Conservation (phyloP, 169 alveolate species). For the Plasmodium coatneyi region DNA sequence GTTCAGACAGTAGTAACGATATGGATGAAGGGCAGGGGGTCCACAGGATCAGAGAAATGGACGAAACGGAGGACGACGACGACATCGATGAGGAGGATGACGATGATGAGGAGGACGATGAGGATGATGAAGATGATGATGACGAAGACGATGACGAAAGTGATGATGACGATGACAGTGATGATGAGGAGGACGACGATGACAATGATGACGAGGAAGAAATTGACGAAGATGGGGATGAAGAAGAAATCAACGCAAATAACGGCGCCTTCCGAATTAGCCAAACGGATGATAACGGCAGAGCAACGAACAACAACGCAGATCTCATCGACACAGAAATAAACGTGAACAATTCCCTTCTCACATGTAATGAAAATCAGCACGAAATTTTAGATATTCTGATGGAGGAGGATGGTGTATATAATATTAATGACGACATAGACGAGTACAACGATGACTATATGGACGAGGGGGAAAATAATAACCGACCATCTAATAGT, state of each 20-base stretch:
- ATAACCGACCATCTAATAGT: not conserved
- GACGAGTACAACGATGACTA: constrained; percentile 74
- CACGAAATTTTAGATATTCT: constrained; percentile 68
- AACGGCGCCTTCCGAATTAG: constrained; percentile 39
- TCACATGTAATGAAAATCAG: constrained; percentile 60
- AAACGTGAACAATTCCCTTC: constrained; percentile 41
- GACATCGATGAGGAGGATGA: constrained; percentile 55
- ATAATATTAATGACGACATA: constrained; percentile 70
- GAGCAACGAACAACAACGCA: constrained; percentile 25
- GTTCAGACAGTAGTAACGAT: constrained; percentile 56
- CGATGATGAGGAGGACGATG: constrained; percentile 68
- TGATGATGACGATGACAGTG: constrained; percentile 57
- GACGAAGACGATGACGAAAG: constrained; percentile 48
- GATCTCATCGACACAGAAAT: constrained; percentile 52
- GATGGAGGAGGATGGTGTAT: constrained; percentile 72
- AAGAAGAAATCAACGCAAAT: constrained; percentile 38
- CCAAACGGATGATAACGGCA: constrained; percentile 29
- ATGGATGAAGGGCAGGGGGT: constrained; percentile 35
- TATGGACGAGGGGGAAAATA: constrained; percentile 40
- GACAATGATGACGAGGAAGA: constrained; percentile 37
- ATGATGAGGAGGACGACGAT: constrained; percentile 31
- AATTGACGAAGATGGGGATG: constrained; percentile 43
- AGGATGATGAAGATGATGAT: constrained; percentile 42
- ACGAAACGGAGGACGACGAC: constrained; percentile 49
- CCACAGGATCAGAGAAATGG: constrained; percentile 51